These are phyloP conservation scores for Cyclostephanos tholiformis DNA, from an alignment of 108 stramenopile species.

Conservation along the genomic window DNA sequence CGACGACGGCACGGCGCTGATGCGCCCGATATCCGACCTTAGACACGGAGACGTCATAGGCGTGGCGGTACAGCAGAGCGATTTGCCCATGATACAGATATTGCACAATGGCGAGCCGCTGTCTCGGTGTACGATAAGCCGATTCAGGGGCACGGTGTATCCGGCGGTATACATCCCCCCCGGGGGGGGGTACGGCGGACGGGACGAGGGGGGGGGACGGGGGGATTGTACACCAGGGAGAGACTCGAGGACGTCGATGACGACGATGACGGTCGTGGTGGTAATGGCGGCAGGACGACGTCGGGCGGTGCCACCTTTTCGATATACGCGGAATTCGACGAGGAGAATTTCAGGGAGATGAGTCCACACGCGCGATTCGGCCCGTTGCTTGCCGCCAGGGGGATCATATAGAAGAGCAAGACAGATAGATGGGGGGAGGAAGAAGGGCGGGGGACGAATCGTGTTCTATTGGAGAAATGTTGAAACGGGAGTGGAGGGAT, in stretches of 20 bases:
- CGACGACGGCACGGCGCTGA: conserved; percentile 66
- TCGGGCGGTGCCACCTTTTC: conserved; percentile 39
- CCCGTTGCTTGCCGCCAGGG: conserved; percentile 77
- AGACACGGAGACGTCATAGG: conserved; percentile 75
- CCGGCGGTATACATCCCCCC: conserved; percentile 71
- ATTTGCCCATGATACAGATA: conserved; percentile 88
- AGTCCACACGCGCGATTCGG: conserved; percentile 78
- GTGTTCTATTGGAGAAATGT: too few relatives aligned
- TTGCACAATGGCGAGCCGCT: conserved; percentile 78
- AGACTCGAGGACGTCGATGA: conserved; percentile 19
- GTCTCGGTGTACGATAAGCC: conserved; percentile 69
- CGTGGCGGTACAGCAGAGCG: conserved; percentile 82
- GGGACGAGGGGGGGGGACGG: conserved; percentile 49
- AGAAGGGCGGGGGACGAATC: neutral
- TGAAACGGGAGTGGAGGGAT: too few relatives aligned
- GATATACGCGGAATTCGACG: conserved; percentile 58
- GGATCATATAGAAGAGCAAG: conserved; percentile 56
- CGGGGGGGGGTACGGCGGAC: conserved; percentile 17
- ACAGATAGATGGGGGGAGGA: neutral
- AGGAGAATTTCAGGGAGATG: conserved; percentile 67
- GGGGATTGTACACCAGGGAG: neutral
- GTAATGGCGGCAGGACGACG: conserved; percentile 11
- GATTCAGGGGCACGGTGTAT: conserved; percentile 80
- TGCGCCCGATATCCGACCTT: conserved; percentile 63
- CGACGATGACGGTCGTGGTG: neutral